Base-by-base conservation (phyloP, 805 yeast species). In the Cyberlindnera americana region DNA sequence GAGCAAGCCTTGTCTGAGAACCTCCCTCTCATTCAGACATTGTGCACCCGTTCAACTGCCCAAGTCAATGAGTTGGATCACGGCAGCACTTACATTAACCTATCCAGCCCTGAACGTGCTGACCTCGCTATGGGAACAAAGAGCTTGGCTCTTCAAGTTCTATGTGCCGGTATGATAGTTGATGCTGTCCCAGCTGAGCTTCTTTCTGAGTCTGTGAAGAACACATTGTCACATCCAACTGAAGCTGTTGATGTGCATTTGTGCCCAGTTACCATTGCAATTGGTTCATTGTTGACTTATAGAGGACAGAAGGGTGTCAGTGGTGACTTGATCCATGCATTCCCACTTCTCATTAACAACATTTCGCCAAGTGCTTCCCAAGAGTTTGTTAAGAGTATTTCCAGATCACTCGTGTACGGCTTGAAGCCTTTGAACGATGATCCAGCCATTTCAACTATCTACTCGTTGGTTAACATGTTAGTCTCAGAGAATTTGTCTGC, bases 371-470 rank as follows among this genome's bases (percentile, higher is more conserved):
- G 78, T 11, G 65, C 71, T 14, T 69, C 83, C 38, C 48, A 66
- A 4, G 59, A 56, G 0, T 65, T 75, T 30, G 81, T 88, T 28
- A 57, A 66, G 33, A 62, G 66, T 6, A 71, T 81, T 2, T 73
- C 93, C 1, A 60, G 64, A 38, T 64, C 76, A 26, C 75, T 89
- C 27, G 83, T 90, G 1, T 59, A 73, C 35, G 88, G 90, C 3
- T 67, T 86, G 49, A 75, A 73, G 41, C 75, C 77, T 8, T 66
- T 84, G 38, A 77, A 89, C 15, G 91, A 88, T 54, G 96, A 89
- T 56, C 77, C 86, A 1, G 80, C 84, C 17, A 85, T 89, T 8
- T 81, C 95, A 7, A 75, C 91, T 1, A 78, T 93, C 37, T 93
- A 93, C 62, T 80, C 95, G 0, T 69, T 91, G 47, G 78, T 85